Conservation (phyloP, 2,329 filamentous ascomycete species). For the Trichophyton simii region DNA sequence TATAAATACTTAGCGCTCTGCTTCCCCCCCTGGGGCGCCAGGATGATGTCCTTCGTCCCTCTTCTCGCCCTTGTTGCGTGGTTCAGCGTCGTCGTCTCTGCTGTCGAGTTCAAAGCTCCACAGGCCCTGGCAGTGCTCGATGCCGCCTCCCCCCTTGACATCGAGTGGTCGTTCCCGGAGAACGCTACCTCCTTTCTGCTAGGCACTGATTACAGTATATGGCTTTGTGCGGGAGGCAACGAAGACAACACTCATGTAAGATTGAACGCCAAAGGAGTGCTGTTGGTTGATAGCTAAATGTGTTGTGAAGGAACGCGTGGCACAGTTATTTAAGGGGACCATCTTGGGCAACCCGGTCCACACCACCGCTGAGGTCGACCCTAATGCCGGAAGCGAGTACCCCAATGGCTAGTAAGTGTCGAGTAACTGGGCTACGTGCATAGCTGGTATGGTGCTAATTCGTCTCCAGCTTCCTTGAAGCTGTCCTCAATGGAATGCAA, state of each 20-base stretch:
- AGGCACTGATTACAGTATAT: constrained; percentile 44
- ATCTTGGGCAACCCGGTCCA: constrained; percentile 30
- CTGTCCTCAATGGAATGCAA: constrained; percentile 46
- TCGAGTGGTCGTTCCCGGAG: constrained; percentile 47
- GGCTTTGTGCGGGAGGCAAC: constrained; percentile 50
- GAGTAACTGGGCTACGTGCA: background rate
- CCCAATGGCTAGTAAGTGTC: constrained; percentile 45
- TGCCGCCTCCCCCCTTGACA: constrained; percentile 39
- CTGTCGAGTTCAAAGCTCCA: constrained; percentile 44
- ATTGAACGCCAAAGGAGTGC: constrained; percentile 3
- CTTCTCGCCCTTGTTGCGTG: background rate
- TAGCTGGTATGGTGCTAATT: background rate
- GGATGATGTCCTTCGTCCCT: constrained; percentile 4
- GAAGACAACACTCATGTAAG: constrained; percentile 35
- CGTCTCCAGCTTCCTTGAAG: constrained; percentile 43
- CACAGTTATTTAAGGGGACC: constrained; percentile 27
- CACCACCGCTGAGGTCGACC: constrained; percentile 35
- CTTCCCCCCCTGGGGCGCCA: background rate
- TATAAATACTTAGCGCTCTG: background rate
- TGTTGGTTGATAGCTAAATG: background rate
- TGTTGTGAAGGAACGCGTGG: constrained; percentile 28
- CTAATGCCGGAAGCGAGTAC: constrained; percentile 32
- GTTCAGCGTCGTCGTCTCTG: constrained; percentile 23
- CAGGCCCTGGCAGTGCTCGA: constrained; percentile 39
- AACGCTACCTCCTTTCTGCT: constrained; percentile 38